A percentile compares a stretch with the other conserved stretches of the same genome.
These are phyloP conservation scores for Takakia lepidozioides DNA, from an alignment of 225 moss, liverwort and hornwort genomes.

Conservation along the genomic window DNA sequence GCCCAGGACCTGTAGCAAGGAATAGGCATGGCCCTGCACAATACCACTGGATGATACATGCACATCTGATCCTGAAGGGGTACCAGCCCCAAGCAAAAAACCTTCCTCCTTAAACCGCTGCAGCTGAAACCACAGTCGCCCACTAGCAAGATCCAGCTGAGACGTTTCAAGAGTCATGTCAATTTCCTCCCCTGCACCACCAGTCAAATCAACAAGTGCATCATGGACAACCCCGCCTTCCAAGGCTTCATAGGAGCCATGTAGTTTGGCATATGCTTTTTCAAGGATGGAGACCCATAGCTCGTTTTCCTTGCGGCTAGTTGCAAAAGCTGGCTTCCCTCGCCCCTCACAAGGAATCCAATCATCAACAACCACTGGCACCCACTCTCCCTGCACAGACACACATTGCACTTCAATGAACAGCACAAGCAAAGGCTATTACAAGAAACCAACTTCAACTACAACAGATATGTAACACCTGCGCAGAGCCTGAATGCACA, in stretches of 20 bases:
- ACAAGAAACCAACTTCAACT: too few species aligned
- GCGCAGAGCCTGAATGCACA: too few species aligned
- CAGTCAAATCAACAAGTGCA: conserved; percentile 94
- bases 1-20: conserved; percentile 68
- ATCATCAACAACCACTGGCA: conserved; percentile 95
- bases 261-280: conserved; percentile 97
- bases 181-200: conserved; percentile 98
- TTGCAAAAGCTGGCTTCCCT: conserved; percentile 97
- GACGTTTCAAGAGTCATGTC: conserved; percentile 74
- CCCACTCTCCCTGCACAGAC: conserved; percentile 99
- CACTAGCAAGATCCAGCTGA: conserved; percentile 94
- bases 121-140: conserved; percentile 91
- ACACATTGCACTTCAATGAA: too few species aligned
- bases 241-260: conserved; percentile 93
- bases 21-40: conserved; percentile 96
- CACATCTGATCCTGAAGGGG: conserved; percentile 97
- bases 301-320: conserved; percentile 84
- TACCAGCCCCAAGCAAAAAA: conserved; percentile 92
- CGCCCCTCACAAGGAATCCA: conserved; percentile 97
- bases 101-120: conserved; percentile 98
- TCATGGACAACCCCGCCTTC: conserved; percentile 99
- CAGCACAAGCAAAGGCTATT: too few species aligned
- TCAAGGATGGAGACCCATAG: conserved; percentile 97
- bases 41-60: conserved; percentile 97
- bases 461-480: too few species aligned